Evolutionary conservation across 306 rosid species (phyloP), one percentile per base, ranked within the genome.

Genomic region (Cicer pinnatifidum): DNA sequence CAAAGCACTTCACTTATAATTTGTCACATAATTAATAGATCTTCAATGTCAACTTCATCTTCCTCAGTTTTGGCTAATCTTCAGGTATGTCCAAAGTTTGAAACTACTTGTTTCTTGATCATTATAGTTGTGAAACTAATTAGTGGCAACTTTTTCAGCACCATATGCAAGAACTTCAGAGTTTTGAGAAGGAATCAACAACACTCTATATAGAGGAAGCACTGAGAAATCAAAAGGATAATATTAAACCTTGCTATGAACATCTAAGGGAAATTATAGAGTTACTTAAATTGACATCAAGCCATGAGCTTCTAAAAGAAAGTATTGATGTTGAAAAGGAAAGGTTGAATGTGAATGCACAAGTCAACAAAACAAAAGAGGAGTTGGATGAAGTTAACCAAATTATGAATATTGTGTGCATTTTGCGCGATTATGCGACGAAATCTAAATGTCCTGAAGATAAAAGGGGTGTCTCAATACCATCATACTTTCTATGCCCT

Each of bases 401-500:
- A 82, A 82, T 86, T 83, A 81, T 85, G 89, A 82, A 79, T 75
- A 91, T 91, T 62, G 84, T 94, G 80, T 82, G 88, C 73, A 71
- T 54, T 61, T 75, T 91, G 53, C 90, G 95, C 7, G 86, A 91
- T 66, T 83, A 81, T 86, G 80, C 67, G 46, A 86, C 87, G 85
- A 91, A 86, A 86, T 72, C 54, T 69, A 80, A 87, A 74, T 61
- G 58, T 71, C 40, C 73, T 74, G 85, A 75, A 76, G 84, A 80
- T 9, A 79, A 78, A 78, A 80, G 75, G 65, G 92, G 90, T 37
- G 74, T 89, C 75, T 59, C 88, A 16, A 50, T 89, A 81, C 96
- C 97, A 65, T 19, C 92, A 10, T 94, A 91, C 81, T 94, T 94
- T 72, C 88, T 89, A 72, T 94, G 98, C 69, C 95, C 98, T 50